These are phyloP conservation scores for Fusarium pseudoanthophilum DNA, from an alignment of 2,329 filamentous ascomycete genomes.

Conservation along the genomic window DNA sequence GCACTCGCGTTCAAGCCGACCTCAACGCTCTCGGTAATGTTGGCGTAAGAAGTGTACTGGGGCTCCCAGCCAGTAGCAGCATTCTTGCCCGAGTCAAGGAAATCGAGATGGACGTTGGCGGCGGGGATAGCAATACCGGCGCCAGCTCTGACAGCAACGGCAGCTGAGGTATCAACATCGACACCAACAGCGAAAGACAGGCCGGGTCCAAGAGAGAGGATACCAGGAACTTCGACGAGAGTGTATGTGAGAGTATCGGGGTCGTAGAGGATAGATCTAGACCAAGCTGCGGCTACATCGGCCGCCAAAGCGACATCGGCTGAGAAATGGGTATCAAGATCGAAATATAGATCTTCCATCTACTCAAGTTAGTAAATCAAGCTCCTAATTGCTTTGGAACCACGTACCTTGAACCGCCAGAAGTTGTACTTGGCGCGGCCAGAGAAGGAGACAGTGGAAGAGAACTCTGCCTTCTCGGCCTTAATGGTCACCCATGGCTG, in stretches of 20 bases:
- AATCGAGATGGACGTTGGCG: constrained; percentile 13
- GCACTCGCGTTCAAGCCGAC: constrained; percentile 10
- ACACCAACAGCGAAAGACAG: constrained; percentile 8
- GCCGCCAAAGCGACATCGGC: constrained; percentile 1
- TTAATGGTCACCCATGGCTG: constrained; percentile 20
- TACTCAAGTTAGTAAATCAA: fast-evolving
- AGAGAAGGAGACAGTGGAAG: constrained; percentile 10
- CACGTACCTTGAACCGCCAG: constrained; percentile 11
- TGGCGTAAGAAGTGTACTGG: constrained; percentile 10
- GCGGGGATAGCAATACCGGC: constrained; percentile 8
- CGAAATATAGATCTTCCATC: constrained; percentile 20
- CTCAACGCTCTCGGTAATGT: constrained; percentile 14
- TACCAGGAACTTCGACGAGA: constrained; percentile 4
- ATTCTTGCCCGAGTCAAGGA: constrained; percentile 1
- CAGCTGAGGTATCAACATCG: constrained; percentile 3
- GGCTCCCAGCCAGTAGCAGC: constrained; percentile 12
- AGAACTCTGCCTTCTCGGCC: constrained; percentile 13
- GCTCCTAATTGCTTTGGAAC: fast-evolving
- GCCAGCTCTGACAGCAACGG: background rate
- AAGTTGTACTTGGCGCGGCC: constrained; percentile 15
- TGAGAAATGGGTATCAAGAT: constrained; percentile 9
- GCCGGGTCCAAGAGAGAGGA: constrained; percentile 5
- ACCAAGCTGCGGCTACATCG: constrained; percentile 14
- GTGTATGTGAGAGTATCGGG: constrained; percentile 8
- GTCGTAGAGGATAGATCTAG: constrained; percentile 4